Evolutionary conservation across 2,329 filamentous ascomycete species (phyloP).

Genomic region (Alternaria angustiovoidea): DNA sequence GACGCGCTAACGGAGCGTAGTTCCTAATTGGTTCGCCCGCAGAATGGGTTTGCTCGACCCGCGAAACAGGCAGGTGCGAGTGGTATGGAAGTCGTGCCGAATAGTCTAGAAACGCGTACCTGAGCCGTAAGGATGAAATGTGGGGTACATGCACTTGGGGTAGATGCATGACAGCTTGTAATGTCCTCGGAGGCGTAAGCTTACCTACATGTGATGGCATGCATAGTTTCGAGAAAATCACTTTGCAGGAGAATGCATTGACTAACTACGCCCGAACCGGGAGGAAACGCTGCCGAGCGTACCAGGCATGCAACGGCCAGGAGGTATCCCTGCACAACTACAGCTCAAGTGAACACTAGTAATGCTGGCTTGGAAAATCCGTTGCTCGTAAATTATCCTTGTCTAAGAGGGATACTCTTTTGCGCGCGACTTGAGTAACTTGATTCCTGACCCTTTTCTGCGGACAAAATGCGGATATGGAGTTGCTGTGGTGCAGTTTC

Average conservation of each 20-base stretch:
- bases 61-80: conserved; percentile 14
- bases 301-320: background rate
- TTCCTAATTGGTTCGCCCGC: conserved; percentile 13
- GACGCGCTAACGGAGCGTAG: conserved; percentile 20
- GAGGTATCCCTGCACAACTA: background rate
- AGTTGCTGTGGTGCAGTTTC: background rate
- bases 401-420: background rate
- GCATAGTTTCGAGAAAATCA: background rate
- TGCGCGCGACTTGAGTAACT: background rate
- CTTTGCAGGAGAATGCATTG: background rate
- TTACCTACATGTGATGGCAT: background rate
- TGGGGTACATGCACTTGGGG: conserved; percentile 3
- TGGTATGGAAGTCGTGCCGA: conserved; percentile 9
- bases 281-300: background rate
- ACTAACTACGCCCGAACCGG: background rate
- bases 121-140: conserved; percentile 1
- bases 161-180: background rate
- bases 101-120: conserved; percentile 11
- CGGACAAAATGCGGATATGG: background rate
- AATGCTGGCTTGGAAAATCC: background rate
- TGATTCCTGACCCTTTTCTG: background rate
- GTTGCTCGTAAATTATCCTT: background rate
- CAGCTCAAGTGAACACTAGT: background rate
- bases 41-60: conserved; percentile 3
- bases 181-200: background rate